Percentiles rank a stretch among this genome's conserved stretches.
Evolutionary conservation across 2,329 filamentous ascomycete species (phyloP).

Genomic region (Teratosphaeria nubilosa): DNA sequence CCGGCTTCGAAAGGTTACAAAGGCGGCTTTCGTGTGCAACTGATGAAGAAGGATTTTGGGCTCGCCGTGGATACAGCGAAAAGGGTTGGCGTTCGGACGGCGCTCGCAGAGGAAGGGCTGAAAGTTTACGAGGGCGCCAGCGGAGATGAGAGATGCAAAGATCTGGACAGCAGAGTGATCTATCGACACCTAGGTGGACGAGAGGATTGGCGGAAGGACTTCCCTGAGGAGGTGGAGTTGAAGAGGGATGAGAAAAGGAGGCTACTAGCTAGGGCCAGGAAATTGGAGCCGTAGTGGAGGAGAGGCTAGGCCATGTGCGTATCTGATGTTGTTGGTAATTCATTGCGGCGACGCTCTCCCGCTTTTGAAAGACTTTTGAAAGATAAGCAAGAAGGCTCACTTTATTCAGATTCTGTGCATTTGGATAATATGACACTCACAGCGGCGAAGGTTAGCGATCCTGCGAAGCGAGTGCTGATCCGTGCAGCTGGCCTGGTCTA

Average conservation of each 20-base stretch:
- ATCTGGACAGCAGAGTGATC: slow-evolving; percentile 48
- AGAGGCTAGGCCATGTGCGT: background rate
- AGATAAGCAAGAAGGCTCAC: no score
- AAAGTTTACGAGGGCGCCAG: slow-evolving; percentile 43
- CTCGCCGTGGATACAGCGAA: slow-evolving; percentile 47
- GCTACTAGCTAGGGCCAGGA: slow-evolving; percentile 16
- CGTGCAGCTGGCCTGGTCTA: no score
- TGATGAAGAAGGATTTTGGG: slow-evolving; percentile 51
- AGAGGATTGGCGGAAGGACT: slow-evolving; percentile 38
- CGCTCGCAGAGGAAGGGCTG: slow-evolving; percentile 41
- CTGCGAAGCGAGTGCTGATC: no score
- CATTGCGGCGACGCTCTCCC: no score
- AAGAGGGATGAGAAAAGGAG: slow-evolving; percentile 19
- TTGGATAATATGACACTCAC: no score
- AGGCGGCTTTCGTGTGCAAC: slow-evolving; percentile 48
- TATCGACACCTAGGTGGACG: slow-evolving; percentile 46
- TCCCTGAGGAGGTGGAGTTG: slow-evolving; percentile 18
- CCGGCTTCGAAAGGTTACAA: slow-evolving; percentile 41
- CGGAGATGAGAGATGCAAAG: slow-evolving; percentile 41
- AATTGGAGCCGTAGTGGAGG: slow-evolving; percentile 1
- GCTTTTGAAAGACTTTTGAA: no score
- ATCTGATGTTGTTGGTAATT: background rate
- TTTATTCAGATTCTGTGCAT: no score
- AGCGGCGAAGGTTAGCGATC: no score
- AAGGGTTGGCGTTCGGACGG: slow-evolving; percentile 40